phyloP scores from a whole-genome alignment of 2,329 filamentous ascomycete genomes.

The Sclerotinia sclerotiorum region DNA sequence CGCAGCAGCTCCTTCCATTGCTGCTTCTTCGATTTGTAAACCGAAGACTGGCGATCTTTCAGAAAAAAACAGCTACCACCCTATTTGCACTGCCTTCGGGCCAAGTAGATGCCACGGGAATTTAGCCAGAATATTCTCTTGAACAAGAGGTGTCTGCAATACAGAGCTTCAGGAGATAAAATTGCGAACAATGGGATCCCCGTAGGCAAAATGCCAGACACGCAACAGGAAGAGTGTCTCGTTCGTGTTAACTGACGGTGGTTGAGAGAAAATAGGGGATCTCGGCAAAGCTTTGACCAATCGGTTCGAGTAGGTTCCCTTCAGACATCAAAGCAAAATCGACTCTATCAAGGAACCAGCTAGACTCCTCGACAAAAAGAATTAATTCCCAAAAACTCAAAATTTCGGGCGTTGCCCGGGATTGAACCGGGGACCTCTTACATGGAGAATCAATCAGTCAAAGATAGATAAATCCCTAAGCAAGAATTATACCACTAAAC shows the following conservation, averaged over 20 bases:
- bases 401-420: neutral
- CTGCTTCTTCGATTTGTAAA: neutral
- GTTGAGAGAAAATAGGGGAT: neutral
- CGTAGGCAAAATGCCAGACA: too few relatives aligned
- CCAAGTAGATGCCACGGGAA: too few relatives aligned
- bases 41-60: neutral
- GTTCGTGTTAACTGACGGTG: neutral
- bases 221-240: too few relatives aligned
- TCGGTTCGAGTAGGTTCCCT: neutral
- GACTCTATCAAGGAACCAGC: neutral
- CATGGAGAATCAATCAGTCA: neutral
- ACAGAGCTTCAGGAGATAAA: too few relatives aligned
- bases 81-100: too few relatives aligned
- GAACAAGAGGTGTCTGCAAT: too few relatives aligned
- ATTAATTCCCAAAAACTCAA: neutral
- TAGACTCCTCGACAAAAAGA: neutral
- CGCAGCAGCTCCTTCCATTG: neutral
- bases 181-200: too few relatives aligned
- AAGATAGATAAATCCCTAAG: conserved; percentile 1
- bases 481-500: neutral
- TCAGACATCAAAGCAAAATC: neutral
- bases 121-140: too few relatives aligned
- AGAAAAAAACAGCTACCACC: too few relatives aligned
- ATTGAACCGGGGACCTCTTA: conserved; percentile 16
- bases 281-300: conserved; percentile 1